Evolutionary conservation across 306 rosid genomes (phyloP), one percentile per base, ranked within the genome.

Genomic region (Lupinus albus): DNA sequence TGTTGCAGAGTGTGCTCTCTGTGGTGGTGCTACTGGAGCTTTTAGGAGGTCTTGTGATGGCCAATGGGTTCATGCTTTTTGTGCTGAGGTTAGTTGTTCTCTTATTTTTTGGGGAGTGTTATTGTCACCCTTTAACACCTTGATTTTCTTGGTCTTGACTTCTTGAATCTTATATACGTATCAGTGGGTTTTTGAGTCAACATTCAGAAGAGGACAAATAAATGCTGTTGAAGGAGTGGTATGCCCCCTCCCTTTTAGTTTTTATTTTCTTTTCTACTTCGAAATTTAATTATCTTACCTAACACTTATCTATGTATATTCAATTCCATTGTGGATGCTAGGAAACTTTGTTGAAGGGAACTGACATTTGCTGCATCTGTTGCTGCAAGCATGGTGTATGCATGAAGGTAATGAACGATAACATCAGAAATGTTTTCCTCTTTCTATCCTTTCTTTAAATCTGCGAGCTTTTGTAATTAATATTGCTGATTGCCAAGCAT

Each of bases 21-120:
- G 99, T 56, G 89, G 95, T 70, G 99, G 96, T 38, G 81, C 84
- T 57, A 74, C 88, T 64, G 99, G 97, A 82, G 97, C 99, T 78
- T 91, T 88, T 79, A 85, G 99, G 85, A 94, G 86, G 76, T 80
- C 89, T 41, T 83, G 91, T 67, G 85, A 85, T 85, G 96, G 97
- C 61, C 95, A 88, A 74, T 94, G 99, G 99, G 87, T 90, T 64
- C 99, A 94, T 84, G 99, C 97, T 53, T 88, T 90, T 72, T 94
- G 99, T 76, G 97, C 99, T 0, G 97, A 94, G 96, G 99, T 94
- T 78, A 70, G 33, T 50, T 20, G 7, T 55, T 52, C 61, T 71
- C 17, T 7, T 49, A 33, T 11, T 47, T 13, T 44, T 49, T 49
- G 14, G 15, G 67, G 21, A 72, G 17, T 58, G 14, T 45, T 25